phyloP scores from a whole-genome alignment of 148 eudicot species.

The Rhododendron williamsianum region DNA sequence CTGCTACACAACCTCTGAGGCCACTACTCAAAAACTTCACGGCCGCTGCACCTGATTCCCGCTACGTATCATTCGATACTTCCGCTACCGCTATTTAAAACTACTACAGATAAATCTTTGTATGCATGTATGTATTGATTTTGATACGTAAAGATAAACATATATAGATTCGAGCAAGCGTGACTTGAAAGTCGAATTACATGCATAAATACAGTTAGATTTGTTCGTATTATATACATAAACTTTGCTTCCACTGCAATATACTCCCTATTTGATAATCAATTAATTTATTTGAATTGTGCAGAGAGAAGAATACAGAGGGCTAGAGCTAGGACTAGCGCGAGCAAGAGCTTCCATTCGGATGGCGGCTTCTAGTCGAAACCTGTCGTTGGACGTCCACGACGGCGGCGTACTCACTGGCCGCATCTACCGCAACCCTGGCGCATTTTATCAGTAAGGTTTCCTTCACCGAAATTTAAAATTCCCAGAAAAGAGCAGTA shows the following conservation, averaged over 20 bases:
- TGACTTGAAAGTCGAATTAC: not conserved
- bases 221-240: too few species aligned
- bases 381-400: constrained; percentile 16
- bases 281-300: not conserved
- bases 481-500: not conserved
- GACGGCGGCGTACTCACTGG: constrained; percentile 12
- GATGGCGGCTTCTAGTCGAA: constrained; percentile 33
- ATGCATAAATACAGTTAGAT: too few species aligned
- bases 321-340: constrained; percentile 53
- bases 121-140: not conserved
- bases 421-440: constrained; percentile 50
- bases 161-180: not conserved
- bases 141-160: too few species aligned
- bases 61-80: too few species aligned
- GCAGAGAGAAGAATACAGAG: constrained; percentile 20
- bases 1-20: too few species aligned
- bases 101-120: not conserved
- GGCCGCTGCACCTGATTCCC: too few species aligned
- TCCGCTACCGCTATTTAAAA: too few species aligned
- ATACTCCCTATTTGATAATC: too few species aligned
- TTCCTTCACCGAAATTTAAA: not conserved
- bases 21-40: too few species aligned
- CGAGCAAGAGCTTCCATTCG: constrained; percentile 61
- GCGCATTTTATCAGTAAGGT: constrained; percentile 58
- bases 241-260: too few species aligned